Conservation (phyloP, 2,329 filamentous ascomycete genomes). For the Botrytis tulipae region DNA sequence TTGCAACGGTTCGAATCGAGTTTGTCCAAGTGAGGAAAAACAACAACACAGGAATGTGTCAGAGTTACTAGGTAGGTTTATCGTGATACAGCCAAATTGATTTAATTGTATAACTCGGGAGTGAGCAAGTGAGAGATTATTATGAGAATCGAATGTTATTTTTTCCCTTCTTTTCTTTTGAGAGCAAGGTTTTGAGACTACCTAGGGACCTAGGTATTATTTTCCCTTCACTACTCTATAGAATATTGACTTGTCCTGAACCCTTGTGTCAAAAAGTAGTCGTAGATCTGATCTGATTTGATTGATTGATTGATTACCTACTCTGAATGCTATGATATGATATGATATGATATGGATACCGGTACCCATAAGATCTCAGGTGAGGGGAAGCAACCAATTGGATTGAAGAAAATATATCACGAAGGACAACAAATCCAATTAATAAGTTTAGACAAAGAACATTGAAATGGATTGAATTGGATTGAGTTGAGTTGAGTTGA, state of each 20-base stretch:
- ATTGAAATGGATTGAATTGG: background rate
- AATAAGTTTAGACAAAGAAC: background rate
- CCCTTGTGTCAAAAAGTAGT: background rate
- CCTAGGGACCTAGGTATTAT: background rate
- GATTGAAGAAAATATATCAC: background rate
- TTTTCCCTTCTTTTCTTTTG: background rate
- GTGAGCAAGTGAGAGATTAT: background rate
- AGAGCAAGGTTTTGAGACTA: background rate
- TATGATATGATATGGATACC: background rate
- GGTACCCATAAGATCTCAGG: background rate
- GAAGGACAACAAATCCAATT: background rate
- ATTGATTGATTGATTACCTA: background rate
- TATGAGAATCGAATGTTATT: background rate
- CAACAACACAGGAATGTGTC: background rate
- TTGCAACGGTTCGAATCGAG: background rate
- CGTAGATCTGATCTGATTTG: background rate
- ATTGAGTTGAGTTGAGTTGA: background rate
- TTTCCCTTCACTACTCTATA: background rate
- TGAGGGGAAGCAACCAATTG: constrained; percentile 7
- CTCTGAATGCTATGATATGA: background rate
- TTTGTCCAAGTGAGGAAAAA: background rate
- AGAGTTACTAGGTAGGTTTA: background rate
- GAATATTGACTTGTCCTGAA: background rate
- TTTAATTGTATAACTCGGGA: background rate
- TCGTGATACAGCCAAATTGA: background rate